A percentile compares a stretch with the other conserved stretches of the same genome.
Conservation (phyloP, 208 protist species). For the Wallacemonas sp. region DNA sequence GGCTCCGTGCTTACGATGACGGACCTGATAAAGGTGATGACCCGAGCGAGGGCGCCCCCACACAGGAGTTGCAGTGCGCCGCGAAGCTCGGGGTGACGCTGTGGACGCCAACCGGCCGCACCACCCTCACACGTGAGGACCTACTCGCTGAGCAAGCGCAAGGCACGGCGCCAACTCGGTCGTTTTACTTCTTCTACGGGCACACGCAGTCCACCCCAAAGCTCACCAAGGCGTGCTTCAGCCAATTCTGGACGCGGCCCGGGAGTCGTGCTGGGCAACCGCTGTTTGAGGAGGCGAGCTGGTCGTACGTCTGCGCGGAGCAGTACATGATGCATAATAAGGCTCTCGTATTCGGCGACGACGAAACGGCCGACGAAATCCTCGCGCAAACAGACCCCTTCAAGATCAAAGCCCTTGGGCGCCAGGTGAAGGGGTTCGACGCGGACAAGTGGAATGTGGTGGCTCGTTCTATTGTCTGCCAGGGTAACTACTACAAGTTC, state of each 20-base stretch:
- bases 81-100: neutral
- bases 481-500: slow-evolving; percentile 6
- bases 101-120: neutral
- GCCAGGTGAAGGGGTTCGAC: neutral
- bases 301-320: slow-evolving; percentile 6
- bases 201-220: neutral
- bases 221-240: slow-evolving; percentile 8
- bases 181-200: slow-evolving; percentile 1
- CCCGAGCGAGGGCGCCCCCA: neutral
- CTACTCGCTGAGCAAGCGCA: neutral
- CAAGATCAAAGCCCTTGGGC: neutral
- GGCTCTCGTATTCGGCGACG: neutral
- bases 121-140: neutral
- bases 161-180: neutral
- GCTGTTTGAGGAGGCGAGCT: neutral
- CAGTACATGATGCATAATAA: slow-evolving; percentile 11
- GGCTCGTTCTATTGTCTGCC: slow-evolving; percentile 3
- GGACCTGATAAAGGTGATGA: neutral
- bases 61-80: neutral
- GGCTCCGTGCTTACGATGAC: neutral
- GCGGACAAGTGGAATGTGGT: neutral
- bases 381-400: neutral
- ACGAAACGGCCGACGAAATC: neutral
- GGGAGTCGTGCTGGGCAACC: neutral
- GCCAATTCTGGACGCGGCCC: slow-evolving; percentile 4